Evolutionary conservation across 352 stramenopile genomes (phyloP).

Genomic region (Phytophthora ramorum): DNA sequence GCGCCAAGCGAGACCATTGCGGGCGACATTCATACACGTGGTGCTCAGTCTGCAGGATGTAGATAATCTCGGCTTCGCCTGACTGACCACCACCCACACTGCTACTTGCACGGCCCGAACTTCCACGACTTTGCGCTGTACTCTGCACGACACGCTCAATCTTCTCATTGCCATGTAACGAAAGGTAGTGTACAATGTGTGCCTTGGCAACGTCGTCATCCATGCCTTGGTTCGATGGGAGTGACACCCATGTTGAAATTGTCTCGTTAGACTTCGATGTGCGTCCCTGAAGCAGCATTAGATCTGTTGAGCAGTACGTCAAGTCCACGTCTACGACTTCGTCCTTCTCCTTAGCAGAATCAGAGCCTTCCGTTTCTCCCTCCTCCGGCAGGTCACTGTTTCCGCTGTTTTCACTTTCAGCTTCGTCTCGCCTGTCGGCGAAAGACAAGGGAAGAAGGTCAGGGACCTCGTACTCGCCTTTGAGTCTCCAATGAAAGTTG

Average conservation of each 20-base stretch:
- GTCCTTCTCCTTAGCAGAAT: constrained; percentile 27
- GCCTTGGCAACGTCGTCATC: constrained; percentile 61
- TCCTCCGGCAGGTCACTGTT: constrained; percentile 15
- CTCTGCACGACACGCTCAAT: constrained; percentile 78
- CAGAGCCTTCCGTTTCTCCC: constrained; percentile 5
- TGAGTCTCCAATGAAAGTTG: constrained; percentile 84
- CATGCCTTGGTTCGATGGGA: constrained; percentile 69
- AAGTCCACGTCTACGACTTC: constrained; percentile 63
- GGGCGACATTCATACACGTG: constrained; percentile 88
- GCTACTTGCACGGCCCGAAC: constrained; percentile 2
- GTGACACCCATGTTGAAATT: constrained; percentile 83
- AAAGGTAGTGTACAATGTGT: constrained; percentile 84
- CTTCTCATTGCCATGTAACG: constrained; percentile 75
- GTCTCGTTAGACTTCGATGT: constrained; percentile 38
- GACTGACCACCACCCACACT: constrained; percentile 27
- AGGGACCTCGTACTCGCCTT: constrained; percentile 73
- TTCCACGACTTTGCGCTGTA: constrained; percentile 38
- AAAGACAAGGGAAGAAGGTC: constrained; percentile 41
- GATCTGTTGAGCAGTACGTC: constrained; percentile 81
- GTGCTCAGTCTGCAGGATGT: constrained; percentile 82
- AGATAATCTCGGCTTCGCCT: constrained; percentile 71
- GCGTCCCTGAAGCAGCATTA: constrained; percentile 82
- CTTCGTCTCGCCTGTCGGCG: constrained; percentile 2
- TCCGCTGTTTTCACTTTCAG: constrained; percentile 8
- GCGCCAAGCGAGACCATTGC: constrained; percentile 82